phyloP scores from a whole-genome alignment of 495 filamentous ascomycete species.

The Aspergillus diversus region DNA sequence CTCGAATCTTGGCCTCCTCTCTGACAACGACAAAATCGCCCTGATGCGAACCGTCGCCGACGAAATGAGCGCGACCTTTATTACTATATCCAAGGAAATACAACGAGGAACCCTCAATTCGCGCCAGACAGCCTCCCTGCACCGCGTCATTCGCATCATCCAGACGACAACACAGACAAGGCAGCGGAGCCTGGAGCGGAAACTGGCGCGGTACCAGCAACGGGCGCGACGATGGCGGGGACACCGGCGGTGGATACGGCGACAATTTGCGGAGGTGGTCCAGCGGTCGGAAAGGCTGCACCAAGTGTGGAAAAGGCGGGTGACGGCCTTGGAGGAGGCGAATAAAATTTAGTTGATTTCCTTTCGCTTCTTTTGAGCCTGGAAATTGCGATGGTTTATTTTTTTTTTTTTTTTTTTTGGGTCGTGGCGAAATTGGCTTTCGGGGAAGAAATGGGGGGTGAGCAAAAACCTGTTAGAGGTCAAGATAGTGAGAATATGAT shows the following conservation, averaged over 20 bases:
- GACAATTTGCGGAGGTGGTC: slow-evolving; percentile 19
- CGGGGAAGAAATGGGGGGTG: too few species aligned
- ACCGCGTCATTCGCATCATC: slow-evolving; percentile 31
- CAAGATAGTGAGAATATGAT: too few species aligned
- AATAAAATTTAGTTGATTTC: too few species aligned
- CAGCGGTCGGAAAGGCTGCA: slow-evolving; percentile 20
- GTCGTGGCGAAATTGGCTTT: too few species aligned
- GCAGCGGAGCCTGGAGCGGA: slow-evolving; percentile 21
- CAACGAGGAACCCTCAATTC: slow-evolving; percentile 22
- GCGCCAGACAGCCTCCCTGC: slow-evolving; percentile 25
- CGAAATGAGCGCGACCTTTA: slow-evolving; percentile 35
- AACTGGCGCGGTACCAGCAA: slow-evolving; percentile 10
- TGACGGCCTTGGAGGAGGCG: slow-evolving; percentile 6
- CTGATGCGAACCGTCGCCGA: slow-evolving; percentile 35
- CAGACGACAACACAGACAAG: slow-evolving; percentile 14
- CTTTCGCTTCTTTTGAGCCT: too few species aligned
- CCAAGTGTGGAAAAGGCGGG: slow-evolving; percentile 13
- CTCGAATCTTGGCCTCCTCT: slow-evolving; percentile 27
- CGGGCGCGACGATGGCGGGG: slow-evolving; percentile 15
- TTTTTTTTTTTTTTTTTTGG: too few species aligned
- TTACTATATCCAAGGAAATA: slow-evolving; percentile 27
- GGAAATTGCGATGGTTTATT: too few species aligned
- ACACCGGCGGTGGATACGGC: slow-evolving; percentile 24
- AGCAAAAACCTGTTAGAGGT: too few species aligned
- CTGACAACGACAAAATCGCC: slow-evolving; percentile 22